These are phyloP conservation scores for Ustilago bromivora DNA, from an alignment of 1,284 basidiomycete species.

Conservation along the genomic window DNA sequence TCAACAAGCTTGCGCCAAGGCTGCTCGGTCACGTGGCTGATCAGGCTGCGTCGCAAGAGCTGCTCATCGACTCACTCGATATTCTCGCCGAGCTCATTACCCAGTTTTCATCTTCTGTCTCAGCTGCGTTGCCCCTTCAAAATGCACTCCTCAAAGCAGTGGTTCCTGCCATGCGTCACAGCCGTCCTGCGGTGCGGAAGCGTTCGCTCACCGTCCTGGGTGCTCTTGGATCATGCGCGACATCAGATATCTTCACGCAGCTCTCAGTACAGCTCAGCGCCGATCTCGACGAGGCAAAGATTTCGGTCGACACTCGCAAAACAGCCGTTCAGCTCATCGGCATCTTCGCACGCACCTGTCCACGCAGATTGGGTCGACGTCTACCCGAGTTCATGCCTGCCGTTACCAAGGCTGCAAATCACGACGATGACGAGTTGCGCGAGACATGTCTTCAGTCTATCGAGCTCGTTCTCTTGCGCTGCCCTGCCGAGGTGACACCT, in stretches of 20 bases:
- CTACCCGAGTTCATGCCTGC: slow-evolving; percentile 73
- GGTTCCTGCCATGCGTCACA: slow-evolving; percentile 69
- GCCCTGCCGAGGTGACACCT: slow-evolving; percentile 82
- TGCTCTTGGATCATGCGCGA: slow-evolving; percentile 74
- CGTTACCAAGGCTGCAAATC: slow-evolving; percentile 77
- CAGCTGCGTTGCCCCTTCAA: slow-evolving; percentile 71
- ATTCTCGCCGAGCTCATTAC: slow-evolving; percentile 90
- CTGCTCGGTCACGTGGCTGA: slow-evolving; percentile 76
- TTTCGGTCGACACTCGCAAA: slow-evolving; percentile 74
- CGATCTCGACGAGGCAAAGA: slow-evolving; percentile 39
- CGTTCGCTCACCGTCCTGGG: slow-evolving; percentile 73
- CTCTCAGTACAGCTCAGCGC: slow-evolving; percentile 50
- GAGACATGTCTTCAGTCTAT: slow-evolving; percentile 75
- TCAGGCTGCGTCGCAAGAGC: slow-evolving; percentile 77
- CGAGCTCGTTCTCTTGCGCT: slow-evolving; percentile 79
- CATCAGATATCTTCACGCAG: slow-evolving; percentile 60
- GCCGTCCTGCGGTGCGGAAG: slow-evolving; percentile 54
- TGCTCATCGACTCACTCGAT: slow-evolving; percentile 86
- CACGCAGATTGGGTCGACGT: slow-evolving; percentile 54
- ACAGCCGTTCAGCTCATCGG: slow-evolving; percentile 85
- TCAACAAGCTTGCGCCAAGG: slow-evolving; percentile 86
- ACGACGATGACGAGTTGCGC: slow-evolving; percentile 78
- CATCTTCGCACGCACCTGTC: slow-evolving; percentile 71
- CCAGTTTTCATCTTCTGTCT: slow-evolving; percentile 72
- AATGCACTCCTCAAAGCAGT: slow-evolving; percentile 78